Evolutionary conservation across 495 filamentous ascomycete species (phyloP), one percentile per base, ranked within the genome.

Genomic region (Penicillium ochrochloron): DNA sequence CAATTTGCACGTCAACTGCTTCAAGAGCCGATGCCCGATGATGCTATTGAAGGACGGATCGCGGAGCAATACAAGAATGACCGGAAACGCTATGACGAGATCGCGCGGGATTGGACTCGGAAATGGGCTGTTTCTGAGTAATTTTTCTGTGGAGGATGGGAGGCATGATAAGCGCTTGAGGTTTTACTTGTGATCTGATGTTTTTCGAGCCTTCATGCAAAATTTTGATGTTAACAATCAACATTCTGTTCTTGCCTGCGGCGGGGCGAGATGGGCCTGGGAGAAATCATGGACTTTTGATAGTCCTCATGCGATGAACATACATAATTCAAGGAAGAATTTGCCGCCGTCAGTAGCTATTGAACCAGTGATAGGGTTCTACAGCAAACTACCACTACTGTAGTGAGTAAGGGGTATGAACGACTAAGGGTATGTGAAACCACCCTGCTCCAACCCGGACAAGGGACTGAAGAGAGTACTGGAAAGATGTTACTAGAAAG

Each of bases 1-100:
- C 84, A 89, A 67, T 92, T 95, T 66, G 89, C 93, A 7, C 83
- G 91, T 58, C 83, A 86, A 65, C 80, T 99, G 61, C 81, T 99
- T 31, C 73, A 86, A 41, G 93, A 97, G 82, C 96, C 95, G 6
- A 91, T 94, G 82, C 90, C 92, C 8, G 95, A 99, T 69, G 95
- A 99, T 81, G 92, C 95, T 44, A 88, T 99, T 54, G 95, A 99
- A 85, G 80, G 84, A 6, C 81, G 87, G 51, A 94, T 97, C 66
- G 96, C 93, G 23, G 90, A 97, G 62, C 89, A 94, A 80, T 97
- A 85, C 75, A 89, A 89, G 70, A 85, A 83, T 67, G 86, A 95
- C 68, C 79, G 85, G 41, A 81, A 80, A 59, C 86, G 87, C 70
- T 99, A 93, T 69, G 88, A 97, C 25, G 93, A 94, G 83, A 88